Conservation (phyloP, 139 green algal genomes). For the Micromonas commoda region DNA sequence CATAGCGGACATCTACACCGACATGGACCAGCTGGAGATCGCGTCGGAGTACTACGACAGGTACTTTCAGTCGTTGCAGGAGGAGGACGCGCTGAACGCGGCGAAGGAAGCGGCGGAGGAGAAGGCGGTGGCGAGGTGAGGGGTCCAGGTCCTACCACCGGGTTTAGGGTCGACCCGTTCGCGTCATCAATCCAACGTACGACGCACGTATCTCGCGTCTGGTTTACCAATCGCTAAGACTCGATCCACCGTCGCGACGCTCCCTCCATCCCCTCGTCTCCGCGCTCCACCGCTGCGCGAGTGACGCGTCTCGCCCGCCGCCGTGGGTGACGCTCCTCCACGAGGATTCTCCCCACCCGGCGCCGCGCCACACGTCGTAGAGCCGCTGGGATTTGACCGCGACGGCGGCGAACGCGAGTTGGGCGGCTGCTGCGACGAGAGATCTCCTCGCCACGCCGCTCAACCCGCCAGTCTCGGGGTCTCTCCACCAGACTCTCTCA, state of each 20-base stretch:
- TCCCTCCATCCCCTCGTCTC: too few relatives aligned
- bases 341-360: too few relatives aligned
- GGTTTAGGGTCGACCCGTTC: not conserved
- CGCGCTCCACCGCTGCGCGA: too few relatives aligned
- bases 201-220: too few relatives aligned
- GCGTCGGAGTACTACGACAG: slow-evolving; percentile 18
- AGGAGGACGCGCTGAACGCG: not conserved
- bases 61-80: slow-evolving; percentile 14
- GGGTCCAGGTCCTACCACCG: too few relatives aligned
- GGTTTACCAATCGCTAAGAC: too few relatives aligned
- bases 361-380: not conserved
- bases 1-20: slow-evolving; percentile 28
- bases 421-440: not conserved
- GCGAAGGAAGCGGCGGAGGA: too few relatives aligned
- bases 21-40: slow-evolving; percentile 18
- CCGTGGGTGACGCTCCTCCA: too few relatives aligned
- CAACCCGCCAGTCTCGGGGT: not conserved
- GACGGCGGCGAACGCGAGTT: not conserved
- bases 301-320: too few relatives aligned
- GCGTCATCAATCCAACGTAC: too few relatives aligned
- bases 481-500: not conserved
- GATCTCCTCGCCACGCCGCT: not conserved
- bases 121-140: slow-evolving; percentile 4
- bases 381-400: not conserved
- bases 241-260: too few relatives aligned